Conservation (phyloP, 768 basidiomycete genomes). For the Suillus cothurnatus region DNA sequence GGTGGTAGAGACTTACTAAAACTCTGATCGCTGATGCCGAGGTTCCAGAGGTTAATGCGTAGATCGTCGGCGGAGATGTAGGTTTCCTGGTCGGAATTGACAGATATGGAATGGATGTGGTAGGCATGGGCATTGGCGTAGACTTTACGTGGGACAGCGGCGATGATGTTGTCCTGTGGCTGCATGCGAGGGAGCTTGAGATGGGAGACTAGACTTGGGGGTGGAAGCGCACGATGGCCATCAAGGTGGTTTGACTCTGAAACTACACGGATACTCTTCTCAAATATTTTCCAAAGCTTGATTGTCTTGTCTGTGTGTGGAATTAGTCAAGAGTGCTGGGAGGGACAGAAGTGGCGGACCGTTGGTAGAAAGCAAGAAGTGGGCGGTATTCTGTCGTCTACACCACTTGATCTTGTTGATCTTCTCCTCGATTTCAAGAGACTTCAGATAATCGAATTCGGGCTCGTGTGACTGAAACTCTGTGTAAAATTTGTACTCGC, state of each 20-base stretch:
- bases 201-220: conserved; percentile 57
- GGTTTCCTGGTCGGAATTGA: conserved; percentile 99
- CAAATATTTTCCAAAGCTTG: conserved; percentile 99
- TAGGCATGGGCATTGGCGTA: conserved; percentile 99
- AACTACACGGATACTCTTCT: conserved; percentile 94
- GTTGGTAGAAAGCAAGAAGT: conserved; percentile 96
- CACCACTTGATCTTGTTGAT: conserved; percentile 99
- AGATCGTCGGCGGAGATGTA: conserved; percentile 99
- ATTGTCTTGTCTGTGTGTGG: conserved; percentile 89
- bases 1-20: conserved; percentile 73
- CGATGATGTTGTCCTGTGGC: conserved; percentile 96
- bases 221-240: conserved; percentile 69
- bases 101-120: conserved; percentile 99
- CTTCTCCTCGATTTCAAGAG: conserved; percentile 99
- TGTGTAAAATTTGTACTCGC: conserved; percentile 99
- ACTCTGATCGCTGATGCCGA: conserved; percentile 97
- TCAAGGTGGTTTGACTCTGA: conserved; percentile 94
- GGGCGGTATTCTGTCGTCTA: conserved; percentile 95
- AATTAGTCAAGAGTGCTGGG: conserved; percentile 4
- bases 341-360: conserved; percentile 52
- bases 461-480: conserved; percentile 99
- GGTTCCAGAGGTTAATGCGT: conserved; percentile 96
- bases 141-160: conserved; percentile 97
- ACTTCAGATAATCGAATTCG: conserved; percentile 99
- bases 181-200: conserved; percentile 90